phyloP scores from a whole-genome alignment of 805 yeast genomes.

The Yueomyces sp. region DNA sequence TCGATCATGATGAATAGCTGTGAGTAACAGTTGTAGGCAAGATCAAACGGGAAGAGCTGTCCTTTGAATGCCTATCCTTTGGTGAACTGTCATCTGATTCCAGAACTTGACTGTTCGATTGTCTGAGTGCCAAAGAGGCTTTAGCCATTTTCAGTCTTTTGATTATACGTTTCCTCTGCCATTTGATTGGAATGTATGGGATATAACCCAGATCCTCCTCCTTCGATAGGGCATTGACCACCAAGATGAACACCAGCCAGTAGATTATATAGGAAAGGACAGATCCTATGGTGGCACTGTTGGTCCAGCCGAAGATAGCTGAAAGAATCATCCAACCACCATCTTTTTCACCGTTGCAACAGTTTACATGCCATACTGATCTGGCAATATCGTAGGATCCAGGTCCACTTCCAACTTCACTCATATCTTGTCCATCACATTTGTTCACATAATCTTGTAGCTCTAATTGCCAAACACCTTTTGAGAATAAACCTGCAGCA shows the following conservation, averaged over 20 bases:
- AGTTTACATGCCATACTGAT: conserved; percentile 89
- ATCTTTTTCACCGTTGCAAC: conserved; percentile 87
- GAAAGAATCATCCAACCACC: conserved; percentile 87
- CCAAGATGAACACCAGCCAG: conserved; percentile 42
- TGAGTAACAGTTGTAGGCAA: not conserved
- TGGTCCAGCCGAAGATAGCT: conserved; percentile 88
- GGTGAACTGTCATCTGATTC: not conserved
- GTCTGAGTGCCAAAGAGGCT: conserved; percentile 14
- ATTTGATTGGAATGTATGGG: conserved; percentile 46
- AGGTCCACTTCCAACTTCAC: conserved; percentile 85
- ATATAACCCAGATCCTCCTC: conserved; percentile 48
- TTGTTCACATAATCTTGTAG: conserved; percentile 57
- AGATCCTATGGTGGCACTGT: conserved; percentile 84
- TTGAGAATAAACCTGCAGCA: conserved; percentile 74
- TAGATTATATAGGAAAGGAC: conserved; percentile 57
- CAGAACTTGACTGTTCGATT: too few relatives aligned
- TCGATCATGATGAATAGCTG: too few relatives aligned
- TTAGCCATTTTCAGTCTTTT: conserved; percentile 24
- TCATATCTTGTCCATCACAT: conserved; percentile 74
- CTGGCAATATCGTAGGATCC: conserved; percentile 74
- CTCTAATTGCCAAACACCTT: conserved; percentile 87
- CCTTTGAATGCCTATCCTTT: conserved; percentile 10
- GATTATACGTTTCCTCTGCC: conserved; percentile 43
- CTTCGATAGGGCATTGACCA: conserved; percentile 32
- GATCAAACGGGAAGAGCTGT: conserved; percentile 15